These are phyloP conservation scores for Mercurialis annua DNA, from an alignment of 345 rosid genomes.

Conservation along the genomic window DNA sequence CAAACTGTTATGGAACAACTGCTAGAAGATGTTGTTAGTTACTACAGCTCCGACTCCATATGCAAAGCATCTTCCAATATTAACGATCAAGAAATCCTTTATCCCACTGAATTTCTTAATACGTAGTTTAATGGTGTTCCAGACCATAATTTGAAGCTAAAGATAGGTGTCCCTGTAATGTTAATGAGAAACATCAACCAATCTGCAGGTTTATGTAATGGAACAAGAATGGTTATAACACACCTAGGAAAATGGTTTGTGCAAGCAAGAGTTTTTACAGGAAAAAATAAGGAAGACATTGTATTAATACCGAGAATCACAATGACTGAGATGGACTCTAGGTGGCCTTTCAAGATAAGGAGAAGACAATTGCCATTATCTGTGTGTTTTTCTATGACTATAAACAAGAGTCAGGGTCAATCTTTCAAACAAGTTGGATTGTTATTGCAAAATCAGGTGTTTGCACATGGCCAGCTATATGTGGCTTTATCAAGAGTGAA, in stretches of 20 bases:
- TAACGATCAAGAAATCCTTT: neutral
- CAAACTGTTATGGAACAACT: too few relatives aligned
- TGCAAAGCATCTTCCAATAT: neutral
- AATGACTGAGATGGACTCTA: neutral
- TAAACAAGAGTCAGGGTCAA: conserved; percentile 13
- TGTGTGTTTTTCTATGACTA: conserved; percentile 7
- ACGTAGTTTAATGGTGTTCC: neutral
- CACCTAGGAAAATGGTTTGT: too few relatives aligned
- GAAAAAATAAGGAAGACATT: too few relatives aligned
- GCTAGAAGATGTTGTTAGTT: too few relatives aligned
- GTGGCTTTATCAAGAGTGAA: neutral
- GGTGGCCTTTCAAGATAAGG: neutral
- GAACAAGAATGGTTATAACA: too few relatives aligned
- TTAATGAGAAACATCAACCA: too few relatives aligned
- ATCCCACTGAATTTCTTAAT: neutral
- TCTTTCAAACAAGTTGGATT: neutral
- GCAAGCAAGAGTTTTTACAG: too few relatives aligned
- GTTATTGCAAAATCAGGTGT: neutral
- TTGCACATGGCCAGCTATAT: neutral
- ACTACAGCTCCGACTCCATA: neutral
- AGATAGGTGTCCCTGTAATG: neutral
- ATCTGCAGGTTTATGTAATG: too few relatives aligned
- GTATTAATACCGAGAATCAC: neutral
- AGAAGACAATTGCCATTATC: neutral
- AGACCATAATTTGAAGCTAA: neutral